Percentiles rank a stretch among this genome's conserved stretches.
Evolutionary conservation across 163 green algal species (phyloP).

Genomic region (Chlamydomonas reinhardtii): DNA sequence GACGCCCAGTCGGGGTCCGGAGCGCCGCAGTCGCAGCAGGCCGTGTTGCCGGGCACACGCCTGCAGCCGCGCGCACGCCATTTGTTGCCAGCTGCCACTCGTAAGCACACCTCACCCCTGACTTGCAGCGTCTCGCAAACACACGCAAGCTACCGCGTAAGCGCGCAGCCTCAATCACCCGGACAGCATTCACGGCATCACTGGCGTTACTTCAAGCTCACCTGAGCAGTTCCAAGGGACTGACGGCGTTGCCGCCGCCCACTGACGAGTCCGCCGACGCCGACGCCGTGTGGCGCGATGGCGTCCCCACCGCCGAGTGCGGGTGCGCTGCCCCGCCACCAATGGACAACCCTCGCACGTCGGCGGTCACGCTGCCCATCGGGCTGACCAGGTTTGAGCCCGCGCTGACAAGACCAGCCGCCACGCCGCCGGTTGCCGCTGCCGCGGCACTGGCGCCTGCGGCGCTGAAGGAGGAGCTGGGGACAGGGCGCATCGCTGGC

Average conservation of each 20-base stretch:
- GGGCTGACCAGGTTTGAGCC: neutral
- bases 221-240: neutral
- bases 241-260: no score
- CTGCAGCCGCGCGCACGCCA: conserved; percentile 26
- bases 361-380: neutral
- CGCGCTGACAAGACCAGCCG: neutral
- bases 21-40: conserved; percentile 84
- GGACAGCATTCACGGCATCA: no score
- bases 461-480: no score
- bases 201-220: neutral
- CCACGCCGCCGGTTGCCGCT: neutral
- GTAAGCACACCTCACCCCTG: no score
- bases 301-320: neutral
- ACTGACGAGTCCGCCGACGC: no score
- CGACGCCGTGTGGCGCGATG: no score
- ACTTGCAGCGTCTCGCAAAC: no score
- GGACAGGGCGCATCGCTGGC: no score
- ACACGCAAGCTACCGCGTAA: no score
- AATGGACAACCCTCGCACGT: neutral
- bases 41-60: conserved; percentile 73
- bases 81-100: no score
- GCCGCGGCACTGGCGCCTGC: no score
- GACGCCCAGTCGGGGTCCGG: conserved; percentile 85
- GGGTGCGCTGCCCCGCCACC: neutral
- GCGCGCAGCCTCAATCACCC: no score